These are phyloP conservation scores for Claviceps sp. DNA, from an alignment of 2,329 filamentous ascomycete species.

Conservation along the genomic window DNA sequence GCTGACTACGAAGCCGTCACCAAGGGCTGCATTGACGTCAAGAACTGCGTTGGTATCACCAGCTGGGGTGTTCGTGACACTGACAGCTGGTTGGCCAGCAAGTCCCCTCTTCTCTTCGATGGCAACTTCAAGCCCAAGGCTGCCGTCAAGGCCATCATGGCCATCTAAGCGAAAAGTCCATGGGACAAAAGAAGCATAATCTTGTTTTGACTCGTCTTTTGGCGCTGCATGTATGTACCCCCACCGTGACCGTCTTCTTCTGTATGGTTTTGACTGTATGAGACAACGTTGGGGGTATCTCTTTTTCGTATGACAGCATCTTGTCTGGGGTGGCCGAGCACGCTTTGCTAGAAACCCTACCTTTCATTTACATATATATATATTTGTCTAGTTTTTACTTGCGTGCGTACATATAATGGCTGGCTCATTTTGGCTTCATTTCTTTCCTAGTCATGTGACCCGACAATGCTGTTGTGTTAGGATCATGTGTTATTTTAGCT, in stretches of 20 bases:
- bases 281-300: background rate
- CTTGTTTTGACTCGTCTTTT: background rate
- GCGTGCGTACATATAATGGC: background rate
- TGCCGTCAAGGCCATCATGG: background rate
- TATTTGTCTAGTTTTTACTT: background rate
- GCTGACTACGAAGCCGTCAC: conserved; percentile 45
- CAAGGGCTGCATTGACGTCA: conserved; percentile 42
- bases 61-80: conserved; percentile 43
- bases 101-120: conserved; percentile 41
- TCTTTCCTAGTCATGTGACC: background rate
- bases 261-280: background rate
- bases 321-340: background rate
- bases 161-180: too few relatives aligned
- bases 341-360: background rate
- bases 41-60: conserved; percentile 52
- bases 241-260: background rate
- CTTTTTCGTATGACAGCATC: background rate
- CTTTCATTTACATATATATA: background rate
- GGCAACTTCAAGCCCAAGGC: conserved; percentile 19
- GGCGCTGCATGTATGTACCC: background rate
- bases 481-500: too few relatives aligned
- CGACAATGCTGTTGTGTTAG: too few relatives aligned
- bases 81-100: conserved; percentile 31
- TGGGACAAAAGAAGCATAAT: too few relatives aligned
- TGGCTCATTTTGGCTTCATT: background rate